These are phyloP conservation scores for Hygrocybe punicea DNA, from an alignment of 768 basidiomycete genomes.

Conservation along the genomic window DNA sequence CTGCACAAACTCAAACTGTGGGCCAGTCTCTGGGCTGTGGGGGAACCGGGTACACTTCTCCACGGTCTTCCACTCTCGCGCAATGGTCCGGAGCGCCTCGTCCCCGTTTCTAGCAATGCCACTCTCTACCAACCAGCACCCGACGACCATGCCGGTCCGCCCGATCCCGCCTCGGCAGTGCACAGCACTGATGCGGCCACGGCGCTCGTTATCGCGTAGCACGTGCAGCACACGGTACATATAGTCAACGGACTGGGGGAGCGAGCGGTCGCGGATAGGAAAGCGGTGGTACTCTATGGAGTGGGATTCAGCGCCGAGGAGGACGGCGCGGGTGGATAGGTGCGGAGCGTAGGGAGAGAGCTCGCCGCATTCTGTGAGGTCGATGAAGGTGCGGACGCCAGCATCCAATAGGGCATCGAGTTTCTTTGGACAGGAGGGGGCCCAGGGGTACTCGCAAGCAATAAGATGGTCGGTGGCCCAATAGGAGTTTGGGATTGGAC, in stretches of 20 bases:
- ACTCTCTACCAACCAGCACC: constrained; percentile 75
- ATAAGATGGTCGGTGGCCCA: constrained; percentile 73
- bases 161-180: constrained; percentile 81
- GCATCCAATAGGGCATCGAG: constrained; percentile 68
- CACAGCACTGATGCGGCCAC: constrained; percentile 63
- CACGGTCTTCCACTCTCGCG: constrained; percentile 67
- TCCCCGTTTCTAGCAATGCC: constrained; percentile 58
- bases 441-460: constrained; percentile 82
- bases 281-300: constrained; percentile 74
- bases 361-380: constrained; percentile 80
- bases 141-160: constrained; percentile 58
- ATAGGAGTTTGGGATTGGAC: constrained; percentile 81
- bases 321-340: constrained; percentile 50
- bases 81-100: constrained; percentile 63
- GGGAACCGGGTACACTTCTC: constrained; percentile 76
- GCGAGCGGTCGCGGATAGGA: constrained; percentile 68
- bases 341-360: constrained; percentile 59
- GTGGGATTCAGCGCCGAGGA: constrained; percentile 52
- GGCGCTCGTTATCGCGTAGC: constrained; percentile 55
- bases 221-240: constrained; percentile 59
- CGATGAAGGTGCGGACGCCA: constrained; percentile 78
- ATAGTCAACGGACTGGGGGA: constrained; percentile 57
- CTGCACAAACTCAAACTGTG: constrained; percentile 72
- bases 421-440: constrained; percentile 61
- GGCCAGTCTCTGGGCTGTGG: constrained; percentile 74